Base-by-base conservation (phyloP, 1,284 basidiomycete species). In the Coniferiporia sulphurascens region DNA sequence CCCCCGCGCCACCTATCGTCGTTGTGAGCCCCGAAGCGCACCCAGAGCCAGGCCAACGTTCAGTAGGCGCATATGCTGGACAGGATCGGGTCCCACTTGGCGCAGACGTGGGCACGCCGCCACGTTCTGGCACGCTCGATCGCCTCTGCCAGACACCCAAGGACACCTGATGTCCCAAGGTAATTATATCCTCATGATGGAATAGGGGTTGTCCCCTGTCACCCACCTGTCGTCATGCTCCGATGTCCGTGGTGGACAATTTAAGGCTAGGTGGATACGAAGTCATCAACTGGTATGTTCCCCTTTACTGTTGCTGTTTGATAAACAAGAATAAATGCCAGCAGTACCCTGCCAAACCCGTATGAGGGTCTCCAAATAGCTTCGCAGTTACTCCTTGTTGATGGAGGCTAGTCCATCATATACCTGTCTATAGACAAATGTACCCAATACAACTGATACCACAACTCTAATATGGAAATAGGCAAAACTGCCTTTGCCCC, bases 11-110 rank as follows among this genome's bases (percentile, higher is more conserved):
- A 56, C 90, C 93, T 55, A 91, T 95, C 67, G 92, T 97, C 55
- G 92, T 96, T 67, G 91, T 95, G 65, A 92, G 87, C 68, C 81
- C 91, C 27, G 91, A 95, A 68, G 82, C 84, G 64, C 76, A 84
- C 10, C 70, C 80, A 36, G 89, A 92, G 64, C 76, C 79, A 10
- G 59, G 68, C 36, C 64, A 63, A 76, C 64, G 76, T 73, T 55
- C 38, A 10, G 38, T 8, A 8, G 38, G 78, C 74, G 73, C 71
- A 59, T 70, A 71, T 66, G 69, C 72, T 61, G 73, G 74, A 38
- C 68, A 77, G 19, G 85, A 88, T 62, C 79, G 85, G 58, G 76
- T 81, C 61, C 75, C 85, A 62, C 65, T 79, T 27, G 74, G 75
- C 32, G 65, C 70, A 34, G 69, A 77, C 9, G 60, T 76, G 35